Conservation (phyloP, 352 stramenopile genomes). For the Globisporangium megalacanthum region DNA sequence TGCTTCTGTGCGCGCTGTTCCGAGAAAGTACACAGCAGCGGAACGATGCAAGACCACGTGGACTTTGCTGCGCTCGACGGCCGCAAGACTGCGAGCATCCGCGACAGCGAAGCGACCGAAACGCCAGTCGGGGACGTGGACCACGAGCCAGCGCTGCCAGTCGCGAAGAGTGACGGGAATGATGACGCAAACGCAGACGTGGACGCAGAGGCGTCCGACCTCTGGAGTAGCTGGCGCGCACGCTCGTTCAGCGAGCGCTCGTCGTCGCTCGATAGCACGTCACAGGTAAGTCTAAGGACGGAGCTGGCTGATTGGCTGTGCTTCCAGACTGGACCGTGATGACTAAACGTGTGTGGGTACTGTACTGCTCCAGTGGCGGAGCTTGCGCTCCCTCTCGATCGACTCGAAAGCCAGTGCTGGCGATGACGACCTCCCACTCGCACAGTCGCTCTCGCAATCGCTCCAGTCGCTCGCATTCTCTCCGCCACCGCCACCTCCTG, state of each 20-base stretch:
- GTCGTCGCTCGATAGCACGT: slow-evolving; percentile 17
- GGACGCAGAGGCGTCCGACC: slow-evolving; percentile 22
- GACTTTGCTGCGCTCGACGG: slow-evolving; percentile 7
- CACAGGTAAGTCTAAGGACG: slow-evolving; percentile 1
- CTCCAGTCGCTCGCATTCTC: slow-evolving; percentile 41
- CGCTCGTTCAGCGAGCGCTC: slow-evolving; percentile 25
- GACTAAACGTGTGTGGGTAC: background rate
- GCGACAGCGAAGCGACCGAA: slow-evolving; percentile 7
- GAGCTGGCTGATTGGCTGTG: background rate
- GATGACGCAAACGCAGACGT: background rate
- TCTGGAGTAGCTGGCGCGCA: slow-evolving; percentile 35
- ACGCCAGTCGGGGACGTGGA: slow-evolving; percentile 13
- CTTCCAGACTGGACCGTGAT: background rate
- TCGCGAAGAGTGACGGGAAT: background rate
- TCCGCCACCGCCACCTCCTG: slow-evolving; percentile 1
- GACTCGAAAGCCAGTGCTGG: slow-evolving; percentile 22
- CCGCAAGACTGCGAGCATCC: slow-evolving; percentile 8
- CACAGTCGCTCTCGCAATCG: slow-evolving; percentile 27
- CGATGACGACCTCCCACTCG: slow-evolving; percentile 28
- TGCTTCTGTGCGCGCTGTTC: slow-evolving; percentile 38
- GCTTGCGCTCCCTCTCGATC: slow-evolving; percentile 31
- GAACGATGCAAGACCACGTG: slow-evolving; percentile 35
- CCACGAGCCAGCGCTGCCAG: slow-evolving; percentile 15
- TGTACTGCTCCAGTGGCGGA: slow-evolving; percentile 19
- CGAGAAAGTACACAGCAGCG: slow-evolving; percentile 27